Percentiles rank a stretch among this genome's conserved stretches.
phyloP scores from a whole-genome alignment of 176 grass and related monocot species.

The Carex parvula region DNA sequence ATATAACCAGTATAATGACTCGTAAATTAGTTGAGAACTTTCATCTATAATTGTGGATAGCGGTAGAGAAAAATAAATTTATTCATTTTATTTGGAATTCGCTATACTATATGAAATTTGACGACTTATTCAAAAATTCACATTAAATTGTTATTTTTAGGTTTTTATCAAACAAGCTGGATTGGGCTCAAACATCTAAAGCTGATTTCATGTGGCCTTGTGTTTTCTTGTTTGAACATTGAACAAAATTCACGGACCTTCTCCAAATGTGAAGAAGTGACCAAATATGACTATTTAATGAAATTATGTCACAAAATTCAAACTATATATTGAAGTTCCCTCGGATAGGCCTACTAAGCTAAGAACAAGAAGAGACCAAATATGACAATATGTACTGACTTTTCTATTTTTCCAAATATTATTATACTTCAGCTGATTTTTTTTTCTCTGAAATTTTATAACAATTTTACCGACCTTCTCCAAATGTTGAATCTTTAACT shows the following conservation, averaged over 20 bases:
- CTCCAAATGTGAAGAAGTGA: too few species aligned
- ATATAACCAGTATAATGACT: neutral
- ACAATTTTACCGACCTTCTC: neutral
- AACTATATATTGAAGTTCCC: too few species aligned
- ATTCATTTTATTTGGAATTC: neutral
- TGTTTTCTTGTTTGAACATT: too few species aligned
- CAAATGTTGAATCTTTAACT: neutral
- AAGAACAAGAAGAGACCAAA: neutral
- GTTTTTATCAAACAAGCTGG: neutral
- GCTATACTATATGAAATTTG: neutral
- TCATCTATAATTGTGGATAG: neutral
- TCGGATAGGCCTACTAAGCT: neutral
- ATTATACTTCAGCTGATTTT: neutral
- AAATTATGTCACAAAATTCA: too few species aligned
- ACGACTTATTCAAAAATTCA: neutral
- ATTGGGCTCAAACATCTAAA: neutral
- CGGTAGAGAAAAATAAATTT: too few species aligned
- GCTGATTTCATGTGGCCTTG: neutral
- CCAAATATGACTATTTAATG: too few species aligned
- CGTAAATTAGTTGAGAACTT: neutral
- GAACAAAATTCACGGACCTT: too few species aligned
- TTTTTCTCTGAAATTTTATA: neutral
- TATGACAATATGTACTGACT: neutral
- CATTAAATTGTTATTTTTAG: neutral
- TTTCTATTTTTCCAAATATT: neutral